Evolutionary conservation across 208 protist species (phyloP), one percentile per base, ranked within the genome.

Genomic region (Crithidia acanthocephali): DNA sequence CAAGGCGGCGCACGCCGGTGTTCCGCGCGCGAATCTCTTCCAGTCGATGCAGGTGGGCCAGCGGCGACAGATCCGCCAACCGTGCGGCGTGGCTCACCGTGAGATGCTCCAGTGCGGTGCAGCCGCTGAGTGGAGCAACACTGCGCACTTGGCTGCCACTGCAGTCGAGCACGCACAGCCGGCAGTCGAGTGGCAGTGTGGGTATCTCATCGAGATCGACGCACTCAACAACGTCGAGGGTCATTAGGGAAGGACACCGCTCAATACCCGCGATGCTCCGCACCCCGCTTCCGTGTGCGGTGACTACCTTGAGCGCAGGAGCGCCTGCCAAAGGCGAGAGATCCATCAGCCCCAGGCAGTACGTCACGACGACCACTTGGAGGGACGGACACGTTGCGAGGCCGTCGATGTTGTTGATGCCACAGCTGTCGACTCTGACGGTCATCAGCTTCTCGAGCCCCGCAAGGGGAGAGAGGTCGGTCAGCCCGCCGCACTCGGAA

Each of bases 281-380:
- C 27, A 65, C 59, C 1, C 44, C 59, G n/a, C 59, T 65, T 5
- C 18, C 15, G 25, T 27, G 25, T 16, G 44, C 59, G 59, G 35
- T 11, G 25, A 65, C 11, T 5, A 1, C 9, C 44, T 53, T 33
- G n/a, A 65, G 59, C 2, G 59, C 32, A 45, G 59, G 44, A 10
- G 59, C 59, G 3, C 59, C 59, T 20, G 59, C 59, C 44, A 65
- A 20, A 10, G 59, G 44, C 23, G 59, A 65, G 23, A 65, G 59
- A 25, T 53, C 44, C 2, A 27, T 65, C 27, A 65, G 59, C 6
- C 18, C 44, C 27, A 28, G 5, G 18, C 59, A 65, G 44, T 65
- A 65, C 1, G 59, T 28, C 28, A 53, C 23, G 15, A 65, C 59
- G 18, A 65, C 6, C 10, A 16, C 25, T 28, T 65, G 28, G 27